phyloP scores from a whole-genome alignment of 2,329 filamentous ascomycete species.

The Geosmithia morbida region DNA sequence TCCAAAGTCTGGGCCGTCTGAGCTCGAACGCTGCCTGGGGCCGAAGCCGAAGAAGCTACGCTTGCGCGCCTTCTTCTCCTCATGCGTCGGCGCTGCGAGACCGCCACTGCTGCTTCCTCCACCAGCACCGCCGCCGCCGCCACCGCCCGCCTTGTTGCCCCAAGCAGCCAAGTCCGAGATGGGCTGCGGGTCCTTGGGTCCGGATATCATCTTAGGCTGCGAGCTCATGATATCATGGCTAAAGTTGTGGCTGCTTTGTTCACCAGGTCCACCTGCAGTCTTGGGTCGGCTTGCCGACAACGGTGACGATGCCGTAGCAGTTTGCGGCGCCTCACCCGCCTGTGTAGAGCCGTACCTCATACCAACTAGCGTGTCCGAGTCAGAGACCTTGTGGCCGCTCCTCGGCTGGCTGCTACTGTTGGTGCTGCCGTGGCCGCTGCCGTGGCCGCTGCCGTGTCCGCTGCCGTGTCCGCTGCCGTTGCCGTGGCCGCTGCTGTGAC shows the following conservation, averaged over 20 bases:
- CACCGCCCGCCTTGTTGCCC: conserved; percentile 54
- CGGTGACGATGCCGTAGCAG: conserved; percentile 12
- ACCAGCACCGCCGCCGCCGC: too few relatives aligned
- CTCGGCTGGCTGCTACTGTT: conserved; percentile 11
- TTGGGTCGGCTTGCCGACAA: conserved; percentile 13
- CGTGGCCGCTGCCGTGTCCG: conserved; percentile 8
- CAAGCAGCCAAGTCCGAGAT: conserved; percentile 75
- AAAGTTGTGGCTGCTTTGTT: conserved; percentile 12
- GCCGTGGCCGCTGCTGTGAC: too few relatives aligned
- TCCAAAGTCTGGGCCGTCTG: conserved; percentile 43
- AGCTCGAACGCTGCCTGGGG: conserved; percentile 42
- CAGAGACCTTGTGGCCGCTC: conserved; percentile 17
- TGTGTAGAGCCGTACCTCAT: conserved; percentile 43
- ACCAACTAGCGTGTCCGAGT: conserved; percentile 35
- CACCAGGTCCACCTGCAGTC: conserved; percentile 17
- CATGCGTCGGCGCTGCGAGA: conserved; percentile 31
- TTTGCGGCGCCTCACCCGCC: conserved; percentile 34
- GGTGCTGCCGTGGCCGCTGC: conserved; percentile 9
- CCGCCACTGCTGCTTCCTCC: conserved; percentile 7
- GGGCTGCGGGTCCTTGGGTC: conserved; percentile 66
- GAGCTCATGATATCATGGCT: conserved; percentile 20
- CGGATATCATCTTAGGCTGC: conserved; percentile 52
- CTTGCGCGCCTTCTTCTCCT: conserved; percentile 75
- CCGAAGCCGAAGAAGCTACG: conserved; percentile 60
- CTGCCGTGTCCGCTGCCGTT: too few relatives aligned